Conservation (phyloP, 1,284 basidiomycete species). For the Cryptococcus hybrid region DNA sequence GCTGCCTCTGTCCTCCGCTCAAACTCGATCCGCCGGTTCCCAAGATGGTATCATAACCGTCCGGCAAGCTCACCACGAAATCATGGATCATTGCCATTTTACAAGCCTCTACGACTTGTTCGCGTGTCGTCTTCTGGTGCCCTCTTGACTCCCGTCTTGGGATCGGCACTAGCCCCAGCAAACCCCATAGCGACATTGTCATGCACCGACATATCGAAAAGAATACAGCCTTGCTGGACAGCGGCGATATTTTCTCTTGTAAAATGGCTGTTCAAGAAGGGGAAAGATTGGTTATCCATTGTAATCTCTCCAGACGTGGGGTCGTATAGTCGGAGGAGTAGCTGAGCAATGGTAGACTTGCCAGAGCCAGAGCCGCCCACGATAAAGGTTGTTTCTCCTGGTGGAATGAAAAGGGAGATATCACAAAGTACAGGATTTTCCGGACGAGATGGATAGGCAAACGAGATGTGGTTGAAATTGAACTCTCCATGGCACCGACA, state of each 20-base stretch:
- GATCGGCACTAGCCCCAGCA: background rate
- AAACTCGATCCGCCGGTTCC: conserved; percentile 72
- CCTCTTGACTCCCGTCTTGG: background rate
- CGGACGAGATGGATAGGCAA: conserved; percentile 80
- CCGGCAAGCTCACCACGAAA: conserved; percentile 75
- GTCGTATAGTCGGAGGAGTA: conserved; percentile 77
- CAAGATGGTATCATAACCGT: conserved; percentile 82
- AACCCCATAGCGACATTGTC: conserved; percentile 83
- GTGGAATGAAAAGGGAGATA: conserved; percentile 64
- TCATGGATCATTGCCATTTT: conserved; percentile 84
- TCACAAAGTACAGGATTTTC: conserved; percentile 49
- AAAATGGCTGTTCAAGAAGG: conserved; percentile 73
- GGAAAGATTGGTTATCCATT: conserved; percentile 78
- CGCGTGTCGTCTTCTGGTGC: conserved; percentile 49
- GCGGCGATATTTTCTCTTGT: conserved; percentile 69
- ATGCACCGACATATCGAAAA: conserved; percentile 78
- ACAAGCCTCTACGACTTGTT: conserved; percentile 78
- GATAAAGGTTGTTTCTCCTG: conserved; percentile 85
- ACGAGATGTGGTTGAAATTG: conserved; percentile 69
- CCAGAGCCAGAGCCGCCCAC: conserved; percentile 89
- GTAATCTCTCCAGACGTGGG: conserved; percentile 63
- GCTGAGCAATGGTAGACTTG: conserved; percentile 85
- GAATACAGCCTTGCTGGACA: conserved; percentile 72
- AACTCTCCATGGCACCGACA: conserved; percentile 69
- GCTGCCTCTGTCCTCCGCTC: conserved; percentile 91